Evolutionary conservation across 768 basidiomycete genomes (phyloP).

Genomic region (Lyophyllum semitale): DNA sequence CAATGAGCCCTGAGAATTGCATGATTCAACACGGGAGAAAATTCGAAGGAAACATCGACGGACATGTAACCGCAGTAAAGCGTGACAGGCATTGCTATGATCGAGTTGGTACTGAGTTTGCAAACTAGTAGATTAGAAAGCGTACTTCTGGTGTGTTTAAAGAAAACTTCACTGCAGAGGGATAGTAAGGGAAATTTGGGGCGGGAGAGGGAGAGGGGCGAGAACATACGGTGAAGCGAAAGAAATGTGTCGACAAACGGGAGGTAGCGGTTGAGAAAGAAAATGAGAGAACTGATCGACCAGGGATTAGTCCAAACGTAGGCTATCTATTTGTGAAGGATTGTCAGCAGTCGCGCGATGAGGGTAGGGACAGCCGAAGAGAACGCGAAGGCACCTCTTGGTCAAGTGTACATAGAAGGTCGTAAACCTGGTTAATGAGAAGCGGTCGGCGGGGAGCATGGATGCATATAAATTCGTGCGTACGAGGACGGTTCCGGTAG

Average conservation of each 20-base stretch:
- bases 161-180: constrained; percentile 12
- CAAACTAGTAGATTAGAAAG: too few species aligned
- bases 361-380: background rate
- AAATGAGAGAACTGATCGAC: constrained; percentile 31
- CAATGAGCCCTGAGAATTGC: constrained; percentile 28
- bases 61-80: constrained; percentile 34
- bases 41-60: background rate
- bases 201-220: background rate
- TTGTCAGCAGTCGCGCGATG: background rate
- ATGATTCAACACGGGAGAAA: background rate
- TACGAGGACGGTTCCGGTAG: constrained; percentile 28
- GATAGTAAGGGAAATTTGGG: background rate
- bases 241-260: constrained; percentile 40
- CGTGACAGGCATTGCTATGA: constrained; percentile 23
- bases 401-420: constrained; percentile 35
- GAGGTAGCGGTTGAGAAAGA: constrained; percentile 41
- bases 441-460: background rate
- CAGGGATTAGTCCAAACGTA: constrained; percentile 34
- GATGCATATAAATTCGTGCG: background rate
- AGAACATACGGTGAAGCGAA: constrained; percentile 29
- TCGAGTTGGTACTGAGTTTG: too few species aligned
- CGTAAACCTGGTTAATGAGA: constrained; percentile 29
- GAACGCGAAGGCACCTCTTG: constrained; percentile 26
- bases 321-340: constrained; percentile 24
- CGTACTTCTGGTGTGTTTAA: constrained; percentile 8